Base-by-base conservation (phyloP, 2,329 filamentous ascomycete genomes). In the Colletotrichum liaoningense region DNA sequence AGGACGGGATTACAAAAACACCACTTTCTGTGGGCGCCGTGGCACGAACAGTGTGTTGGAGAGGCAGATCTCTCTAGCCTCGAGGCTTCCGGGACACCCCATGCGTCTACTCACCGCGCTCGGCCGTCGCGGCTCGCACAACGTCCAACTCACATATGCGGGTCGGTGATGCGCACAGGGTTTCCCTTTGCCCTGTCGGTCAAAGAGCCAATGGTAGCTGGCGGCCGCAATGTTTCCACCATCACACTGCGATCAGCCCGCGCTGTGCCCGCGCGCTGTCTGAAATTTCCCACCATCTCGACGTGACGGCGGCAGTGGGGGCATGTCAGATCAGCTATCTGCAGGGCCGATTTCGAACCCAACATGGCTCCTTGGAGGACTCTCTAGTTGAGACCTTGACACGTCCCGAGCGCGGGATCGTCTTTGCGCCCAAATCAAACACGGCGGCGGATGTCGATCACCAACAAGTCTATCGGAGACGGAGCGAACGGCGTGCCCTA, bases 151-250 rank as follows among this genome's bases (percentile, higher is more conserved):
- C 63, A 72, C 71, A 74, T 72, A 67, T 67, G 72, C 72, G 72
- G 72, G 68, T 67, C 57, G 19, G 67, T 74, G 72, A 74, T 74
- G 72, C 69, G 68, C 72, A 67, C 72, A 72, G 68, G 72, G 72
- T 72, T 65, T 22, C 49, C 66, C 26, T 59, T 42, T 65, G 55
- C 67, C 60, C 60, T 62, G 60, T 66, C 49, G 60, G 56, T 28
- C 42, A 38, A 12, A 7, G 30, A 55, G 22, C 72, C 72, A 72
- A 74, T 74, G 63, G 19, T 42, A 54, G 14, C 69, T 24, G 60
- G 30, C 49, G 46, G 57, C 28, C 63, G 35, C 52, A 30, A 30
- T 33, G 55, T 19, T 65, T 16, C 24, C 33, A 35, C 24, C 28
- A 58, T 46, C 26, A 58, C 24, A 24, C 49, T 63, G 42, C 57